A percentile compares a stretch with the other conserved stretches of the same genome.
phyloP scores from a whole-genome alignment of 257 asterid species.

The Gardenia jasminoides region DNA sequence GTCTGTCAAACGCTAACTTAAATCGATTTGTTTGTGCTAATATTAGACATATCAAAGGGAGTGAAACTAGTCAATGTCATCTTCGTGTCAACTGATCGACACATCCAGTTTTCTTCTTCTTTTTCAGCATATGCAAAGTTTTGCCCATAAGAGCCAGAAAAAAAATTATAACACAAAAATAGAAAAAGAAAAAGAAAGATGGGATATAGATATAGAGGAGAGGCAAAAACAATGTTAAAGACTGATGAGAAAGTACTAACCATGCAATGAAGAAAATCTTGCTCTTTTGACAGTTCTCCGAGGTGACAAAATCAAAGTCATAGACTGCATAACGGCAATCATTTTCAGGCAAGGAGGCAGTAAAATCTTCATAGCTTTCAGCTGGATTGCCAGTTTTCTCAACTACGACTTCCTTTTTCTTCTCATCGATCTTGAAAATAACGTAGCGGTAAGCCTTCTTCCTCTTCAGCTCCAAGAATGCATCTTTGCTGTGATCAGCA shows the following conservation, averaged over 20 bases:
- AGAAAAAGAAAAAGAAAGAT: not conserved
- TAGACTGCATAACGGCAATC: constrained; percentile 67
- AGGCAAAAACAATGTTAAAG: not conserved
- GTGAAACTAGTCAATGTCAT: too few relatives aligned
- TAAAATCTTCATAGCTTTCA: constrained; percentile 50
- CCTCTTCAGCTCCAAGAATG: constrained; percentile 61
- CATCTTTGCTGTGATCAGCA: constrained; percentile 49
- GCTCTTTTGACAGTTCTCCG: constrained; percentile 75
- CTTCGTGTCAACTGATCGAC: too few relatives aligned
- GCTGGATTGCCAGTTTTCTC: constrained; percentile 60
- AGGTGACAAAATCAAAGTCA: constrained; percentile 65
- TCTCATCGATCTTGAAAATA: constrained; percentile 65
- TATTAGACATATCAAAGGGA: too few relatives aligned
- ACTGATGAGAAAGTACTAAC: constrained; percentile 27
- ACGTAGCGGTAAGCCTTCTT: constrained; percentile 60
- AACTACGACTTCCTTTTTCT: constrained; percentile 57
- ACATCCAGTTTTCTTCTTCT: too few relatives aligned
- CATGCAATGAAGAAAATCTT: constrained; percentile 78
- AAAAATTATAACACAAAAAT: too few relatives aligned
- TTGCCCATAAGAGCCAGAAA: too few relatives aligned
- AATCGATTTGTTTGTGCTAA: too few relatives aligned
- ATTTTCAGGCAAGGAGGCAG: constrained; percentile 56
- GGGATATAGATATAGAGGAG: not conserved
- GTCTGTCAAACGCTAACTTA: too few relatives aligned
- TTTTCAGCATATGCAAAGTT: too few relatives aligned